Base-by-base conservation (phyloP, 257 asterid species). In the Verbena officinalis region DNA sequence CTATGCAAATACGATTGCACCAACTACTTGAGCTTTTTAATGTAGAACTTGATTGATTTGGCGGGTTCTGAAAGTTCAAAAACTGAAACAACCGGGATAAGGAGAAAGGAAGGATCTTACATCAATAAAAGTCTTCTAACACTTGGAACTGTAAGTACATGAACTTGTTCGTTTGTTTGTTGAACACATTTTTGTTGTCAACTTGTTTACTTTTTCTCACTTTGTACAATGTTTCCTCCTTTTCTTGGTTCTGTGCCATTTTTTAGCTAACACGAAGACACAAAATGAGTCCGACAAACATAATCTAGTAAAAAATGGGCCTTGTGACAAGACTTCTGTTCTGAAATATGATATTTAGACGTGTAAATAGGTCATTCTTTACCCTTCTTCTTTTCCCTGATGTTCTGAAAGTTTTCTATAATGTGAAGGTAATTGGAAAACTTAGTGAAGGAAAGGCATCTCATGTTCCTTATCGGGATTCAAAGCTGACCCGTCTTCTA, bases 31-130 rank as follows among this genome's bases (percentile, higher is more conserved):
- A 55, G 58, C 22, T 69, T 48, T 72, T 67, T 56, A 43, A 30
- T 81, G 71, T 67, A 94, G 99, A 94, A 90, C 79, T 83, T 94
- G 71, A 94, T 94, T 77, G 99, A 94, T 71, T 76, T 94, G 69
- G 99, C 99, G 67, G 99, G 99, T 39, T 94, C 97, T 73, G 99
- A 94, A 80, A 90, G 99, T 79, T 90, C 99, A 21, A 94, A 93
- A 75, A 87, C 97, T 71, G 97, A 93, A 87, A 89, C 98, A 36
- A 93, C 96, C 2, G 97, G 98, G 54, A 43, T 93, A 75, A 82
- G 97, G 78, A 81, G 96, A 80, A 94, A 94, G 81, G 99, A 94
- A 83, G 97, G 99, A 76, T 90, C 99, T 31, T 94, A 94, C 78
- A 94, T 94, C 71, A 94, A 94, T 73, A 94, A 94, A 80, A 94